Evolutionary conservation across 2,329 filamentous ascomycete genomes (phyloP).

Genomic region (Ascomycota sp.): DNA sequence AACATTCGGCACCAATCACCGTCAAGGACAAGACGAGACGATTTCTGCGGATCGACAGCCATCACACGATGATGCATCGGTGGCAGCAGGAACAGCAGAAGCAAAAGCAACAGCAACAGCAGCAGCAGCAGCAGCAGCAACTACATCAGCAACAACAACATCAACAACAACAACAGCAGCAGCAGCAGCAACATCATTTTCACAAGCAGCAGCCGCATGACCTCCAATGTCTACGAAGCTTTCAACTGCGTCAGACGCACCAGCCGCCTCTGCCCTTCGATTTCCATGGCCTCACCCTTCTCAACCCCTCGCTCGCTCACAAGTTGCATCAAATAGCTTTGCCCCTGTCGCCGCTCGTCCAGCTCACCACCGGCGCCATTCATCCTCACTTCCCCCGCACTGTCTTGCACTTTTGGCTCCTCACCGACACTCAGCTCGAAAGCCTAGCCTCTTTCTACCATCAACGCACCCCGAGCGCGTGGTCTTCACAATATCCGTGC

Average conservation of each 20-base stretch:
- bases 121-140: not conserved
- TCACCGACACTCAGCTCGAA: slow-evolving; percentile 52
- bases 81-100: slow-evolving; percentile 1
- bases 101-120: slow-evolving; percentile 1
- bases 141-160: slow-evolving; percentile 1
- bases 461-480: slow-evolving; percentile 38
- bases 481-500: slow-evolving; percentile 41
- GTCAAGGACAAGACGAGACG: not conserved
- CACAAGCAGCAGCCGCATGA: slow-evolving; percentile 3
- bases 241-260: slow-evolving; percentile 10
- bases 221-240: slow-evolving; percentile 12
- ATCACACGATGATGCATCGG: slow-evolving; percentile 1
- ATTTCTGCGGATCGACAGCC: not conserved
- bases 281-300: slow-evolving; percentile 3
- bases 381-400: slow-evolving; percentile 46
- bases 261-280: not conserved
- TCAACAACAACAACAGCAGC: not conserved
- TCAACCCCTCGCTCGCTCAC: slow-evolving; percentile 29
- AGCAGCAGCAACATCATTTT: not conserved
- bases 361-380: slow-evolving; percentile 37
- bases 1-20: too few relatives aligned
- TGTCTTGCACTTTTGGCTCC: slow-evolving; percentile 51
- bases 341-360: slow-evolving; percentile 44
- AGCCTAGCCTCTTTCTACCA: slow-evolving; percentile 52
- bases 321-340: slow-evolving; percentile 49